Base-by-base conservation (phyloP, 164 flowering plant genomes). In the Nelumbo lutea region DNA sequence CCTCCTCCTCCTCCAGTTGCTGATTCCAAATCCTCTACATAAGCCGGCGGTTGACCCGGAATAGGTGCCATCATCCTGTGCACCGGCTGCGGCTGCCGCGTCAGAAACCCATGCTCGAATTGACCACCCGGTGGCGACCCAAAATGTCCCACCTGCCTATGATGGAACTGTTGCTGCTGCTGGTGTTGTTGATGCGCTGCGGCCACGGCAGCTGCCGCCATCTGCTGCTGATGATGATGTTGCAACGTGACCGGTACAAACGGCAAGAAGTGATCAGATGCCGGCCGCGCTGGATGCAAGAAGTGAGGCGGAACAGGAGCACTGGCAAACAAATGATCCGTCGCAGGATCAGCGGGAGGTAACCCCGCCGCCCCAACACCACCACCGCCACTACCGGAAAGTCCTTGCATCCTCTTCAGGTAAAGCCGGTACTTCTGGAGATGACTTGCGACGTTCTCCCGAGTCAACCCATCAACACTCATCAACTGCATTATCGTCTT, bases 401-500 rank as follows among this genome's bases (percentile, higher is more conserved):
- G 68, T 2, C 98, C 95, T 80, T 96, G 98, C 98, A 93, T 90
- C 15, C 99, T 62, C 80, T 93, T 93, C 61, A 96, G 79, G 62
- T 96, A 96, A 45, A 96, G 85, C 61, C 99, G 69, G 75, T 96
- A 96, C 77, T 96, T 96, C 76, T 96, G 99, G 65, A 96, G 72
- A 62, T 96, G 99, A 78, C 98, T 96, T 9, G 99, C 99, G 0
- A 96, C 99, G 69, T 96, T 96, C 77, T 96, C 99, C 15, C 99
- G 65, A 15, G 98, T 96, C 72, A 96, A 78, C 71, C 99, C 99
- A 53, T 96, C 99, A 1, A 96, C 99, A 67, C 90, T 96, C 99
- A 96, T 96, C 68, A 96, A 74, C 93, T 93, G 99, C 98, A 96
- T 93, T 83, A 96, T 93, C 9, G 98, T 96, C 84, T 96, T 96